Evolutionary conservation across 164 flowering plant species (phyloP).

Genomic region (Santalum album): DNA sequence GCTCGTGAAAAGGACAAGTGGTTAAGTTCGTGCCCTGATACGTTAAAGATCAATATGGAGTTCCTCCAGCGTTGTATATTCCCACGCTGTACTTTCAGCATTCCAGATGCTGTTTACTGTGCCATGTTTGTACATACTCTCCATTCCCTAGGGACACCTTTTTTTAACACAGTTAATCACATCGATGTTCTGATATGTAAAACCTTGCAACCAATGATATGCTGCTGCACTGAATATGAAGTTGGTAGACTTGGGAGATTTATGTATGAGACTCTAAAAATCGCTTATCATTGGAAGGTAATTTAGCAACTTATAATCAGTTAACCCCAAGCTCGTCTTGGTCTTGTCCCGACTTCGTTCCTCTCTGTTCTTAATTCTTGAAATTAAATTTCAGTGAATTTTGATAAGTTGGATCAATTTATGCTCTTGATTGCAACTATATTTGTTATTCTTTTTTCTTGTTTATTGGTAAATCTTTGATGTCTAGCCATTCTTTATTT

Average conservation of each 20-base stretch:
- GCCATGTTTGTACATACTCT: slow-evolving; percentile 92
- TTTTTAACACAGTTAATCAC: slow-evolving; percentile 96
- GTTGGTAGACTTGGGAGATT: slow-evolving; percentile 96
- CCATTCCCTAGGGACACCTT: slow-evolving; percentile 96
- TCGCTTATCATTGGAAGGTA: slow-evolving; percentile 98
- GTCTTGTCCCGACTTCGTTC: background rate
- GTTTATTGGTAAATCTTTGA: background rate
- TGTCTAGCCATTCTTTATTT: slow-evolving; percentile 9
- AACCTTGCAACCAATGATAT: slow-evolving; percentile 98
- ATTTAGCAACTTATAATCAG: background rate
- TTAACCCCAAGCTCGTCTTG: background rate
- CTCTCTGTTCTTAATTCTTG: background rate
- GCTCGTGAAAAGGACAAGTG: slow-evolving; percentile 90
- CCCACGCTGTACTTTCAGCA: slow-evolving; percentile 95
- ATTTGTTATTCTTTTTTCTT: too few species aligned
- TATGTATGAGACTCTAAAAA: slow-evolving; percentile 82
- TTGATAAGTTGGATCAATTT: background rate
- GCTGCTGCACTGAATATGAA: slow-evolving; percentile 99
- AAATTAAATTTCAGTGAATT: too few species aligned
- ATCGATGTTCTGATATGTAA: slow-evolving; percentile 95
- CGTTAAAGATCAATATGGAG: slow-evolving; percentile 97
- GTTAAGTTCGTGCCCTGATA: slow-evolving; percentile 96
- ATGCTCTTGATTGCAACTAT: background rate
- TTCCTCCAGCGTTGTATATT: slow-evolving; percentile 98
- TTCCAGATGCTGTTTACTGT: slow-evolving; percentile 98